Conservation (phyloP, 1,139 yeast genomes). For the Suhomyces kunorum region DNA sequence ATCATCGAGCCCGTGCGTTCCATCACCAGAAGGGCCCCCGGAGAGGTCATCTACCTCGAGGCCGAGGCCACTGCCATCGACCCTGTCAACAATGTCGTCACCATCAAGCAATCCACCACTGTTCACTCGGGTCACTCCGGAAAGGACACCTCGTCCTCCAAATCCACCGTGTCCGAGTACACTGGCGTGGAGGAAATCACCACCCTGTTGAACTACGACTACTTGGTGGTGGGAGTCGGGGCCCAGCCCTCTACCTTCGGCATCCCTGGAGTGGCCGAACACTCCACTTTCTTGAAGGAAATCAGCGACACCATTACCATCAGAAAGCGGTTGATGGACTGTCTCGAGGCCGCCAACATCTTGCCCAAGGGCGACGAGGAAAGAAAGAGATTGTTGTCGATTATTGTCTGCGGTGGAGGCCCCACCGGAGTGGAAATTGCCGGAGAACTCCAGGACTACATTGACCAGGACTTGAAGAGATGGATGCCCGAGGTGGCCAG, state of each 20-base stretch:
- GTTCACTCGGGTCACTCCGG: conserved; percentile 56
- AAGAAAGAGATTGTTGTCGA: conserved; percentile 75
- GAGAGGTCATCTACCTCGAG: conserved; percentile 83
- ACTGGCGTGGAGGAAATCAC: conserved; percentile 46
- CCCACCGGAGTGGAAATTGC: conserved; percentile 98
- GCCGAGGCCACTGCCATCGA: conserved; percentile 89
- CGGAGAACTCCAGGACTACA: conserved; percentile 91
- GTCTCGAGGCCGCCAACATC: conserved; percentile 80
- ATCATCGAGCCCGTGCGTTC: conserved; percentile 84
- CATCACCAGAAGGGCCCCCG: conserved; percentile 60
- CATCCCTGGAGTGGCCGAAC: conserved; percentile 88
- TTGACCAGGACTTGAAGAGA: conserved; percentile 83
- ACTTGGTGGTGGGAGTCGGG: conserved; percentile 86
- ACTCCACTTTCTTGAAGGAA: conserved; percentile 85
- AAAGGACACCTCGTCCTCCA: conserved; percentile 53
- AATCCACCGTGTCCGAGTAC: conserved; percentile 46
- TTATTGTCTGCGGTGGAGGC: conserved; percentile 94
- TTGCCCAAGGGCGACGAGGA: conserved; percentile 74
- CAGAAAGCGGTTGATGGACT: conserved; percentile 73
- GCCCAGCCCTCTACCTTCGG: conserved; percentile 92
- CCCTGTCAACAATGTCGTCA: conserved; percentile 60
- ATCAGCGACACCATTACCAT: conserved; percentile 79
- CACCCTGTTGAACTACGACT: conserved; percentile 64
- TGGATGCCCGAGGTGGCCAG: conserved; percentile 86
- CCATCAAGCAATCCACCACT: conserved; percentile 57